These are phyloP conservation scores for Hanseniaspora meyeri DNA, from an alignment of 805 yeast species.

Conservation along the genomic window DNA sequence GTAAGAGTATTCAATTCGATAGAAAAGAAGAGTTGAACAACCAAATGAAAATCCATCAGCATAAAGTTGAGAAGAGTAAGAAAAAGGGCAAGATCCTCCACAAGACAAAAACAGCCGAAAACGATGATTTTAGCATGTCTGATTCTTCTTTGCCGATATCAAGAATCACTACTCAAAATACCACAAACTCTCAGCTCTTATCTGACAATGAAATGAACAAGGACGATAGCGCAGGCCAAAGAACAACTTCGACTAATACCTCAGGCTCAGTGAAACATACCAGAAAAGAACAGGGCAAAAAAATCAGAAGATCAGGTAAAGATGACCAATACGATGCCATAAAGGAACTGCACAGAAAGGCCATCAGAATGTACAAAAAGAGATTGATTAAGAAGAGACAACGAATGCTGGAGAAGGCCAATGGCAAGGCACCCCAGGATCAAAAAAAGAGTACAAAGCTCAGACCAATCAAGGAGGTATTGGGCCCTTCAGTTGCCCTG, in stretches of 20 bases:
- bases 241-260: too few species aligned
- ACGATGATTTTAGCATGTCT: constrained; percentile 5
- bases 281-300: not conserved
- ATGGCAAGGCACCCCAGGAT: not conserved
- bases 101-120: not conserved
- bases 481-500: not conserved
- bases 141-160: constrained; percentile 11
- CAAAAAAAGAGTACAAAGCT: not conserved
- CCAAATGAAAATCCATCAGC: constrained; percentile 12
- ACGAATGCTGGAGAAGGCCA: not conserved
- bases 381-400: constrained; percentile 3
- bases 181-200: not conserved
- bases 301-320: not conserved
- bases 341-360: constrained; percentile 12
- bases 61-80: not conserved
- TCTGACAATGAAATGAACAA: not conserved
- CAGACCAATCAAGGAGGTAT: not conserved
- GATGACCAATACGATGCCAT: constrained; percentile 11
- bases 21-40: constrained; percentile 12
- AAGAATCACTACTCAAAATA: constrained; percentile 12
- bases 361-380: constrained; percentile 9
- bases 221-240: not conserved
- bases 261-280: not conserved
- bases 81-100: not conserved
- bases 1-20: constrained; percentile 12